Base-by-base conservation (phyloP, 1,284 basidiomycete genomes). In the Grifola frondosa region DNA sequence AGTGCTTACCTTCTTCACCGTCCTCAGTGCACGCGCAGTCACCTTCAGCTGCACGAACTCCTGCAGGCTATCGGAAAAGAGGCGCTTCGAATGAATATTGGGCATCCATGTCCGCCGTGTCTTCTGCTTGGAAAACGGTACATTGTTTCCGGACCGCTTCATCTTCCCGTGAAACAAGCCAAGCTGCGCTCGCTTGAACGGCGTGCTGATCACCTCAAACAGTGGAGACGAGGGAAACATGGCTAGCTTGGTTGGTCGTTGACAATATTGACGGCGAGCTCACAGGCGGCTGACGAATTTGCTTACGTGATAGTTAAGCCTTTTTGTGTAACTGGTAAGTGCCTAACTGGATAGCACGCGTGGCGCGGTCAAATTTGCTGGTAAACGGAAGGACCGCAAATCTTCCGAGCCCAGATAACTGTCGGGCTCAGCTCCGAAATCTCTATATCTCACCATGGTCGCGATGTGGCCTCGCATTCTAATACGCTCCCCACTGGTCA, bases 81-180 rank as follows among this genome's bases (percentile, higher is more conserved):
- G 56, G 3, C 80, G 77, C 62, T 91, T 90, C 45, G 70, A 69
- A 53, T 91, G 88, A 15, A 91, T 74, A 66, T 97, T 97, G 19
- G 93, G 90, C 20, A 90, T 70, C 93, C 93, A 97, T 32, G 81
- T 80, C 32, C 93, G 73, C 37, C 89, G 84, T n/a, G 94, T 95
- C 70, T 95, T 95, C 64, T 87, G 80, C 62, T 89, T 84, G 17
- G 92, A 96, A 66, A 91, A 88, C 0, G 93, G 91, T 39, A 95
- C 89, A 61, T 87, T 94, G 75, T 96, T 94, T 28, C 93, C 93
- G 53, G 81, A 84, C 54, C 81, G 84, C 51, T 84, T 88, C 38
- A 70, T 79, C 61, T 84, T 85, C 13, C 88, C 88, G 45, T 91
- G 88, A 62, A 88, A 91, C 1, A 92, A 80, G 40, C 87, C 88